Base-by-base conservation (phyloP, 2,329 filamentous ascomycete genomes). In the Penicillium sp. region DNA sequence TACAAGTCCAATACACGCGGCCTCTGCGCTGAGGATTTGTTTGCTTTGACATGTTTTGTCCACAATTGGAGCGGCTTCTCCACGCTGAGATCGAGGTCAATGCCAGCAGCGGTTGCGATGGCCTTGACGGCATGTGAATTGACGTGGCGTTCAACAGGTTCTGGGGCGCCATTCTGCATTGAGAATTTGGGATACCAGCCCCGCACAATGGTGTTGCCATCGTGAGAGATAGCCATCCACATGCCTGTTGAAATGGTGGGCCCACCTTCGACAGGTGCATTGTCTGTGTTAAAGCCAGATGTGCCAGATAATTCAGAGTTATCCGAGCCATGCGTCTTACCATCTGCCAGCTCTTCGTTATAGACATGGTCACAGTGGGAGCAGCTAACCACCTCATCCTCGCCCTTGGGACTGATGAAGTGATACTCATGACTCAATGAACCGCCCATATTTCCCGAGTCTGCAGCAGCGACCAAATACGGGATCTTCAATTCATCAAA, bases 381-480 rank as follows among this genome's bases (percentile, higher is more conserved):
- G 71, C 94, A 99, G 57, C 80, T 87, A 58, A 95, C 84, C 36
- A 99, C 81, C 1, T 84, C 87, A 66, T 99, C 94, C 70, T 97
- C 94, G 7, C 94, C 94, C 46, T 88, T 86, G 0, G 82, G 69
- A 29, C 87, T 90, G 1, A 88, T 82, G 47, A 96, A 87, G 69
- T 97, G 94, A 69, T 95, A 99, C 67, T 99, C 94, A 70, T 99
- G 94, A 71, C 92, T 97, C 36, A 96, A 75, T 61, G 87, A 88
- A 11, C 94, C 94, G 31, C 94, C 94, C 84, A 99, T 99, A 61
- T 91, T 90, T n/a, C 94, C 94, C 1, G 93, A 97, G 70, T 92
- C 92, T 6, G 94, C 94, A 63, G 90, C 86, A 1, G 93, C 93
- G 18, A 95, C 87, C 0, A 96, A 72, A 61, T 94, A 90, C 0